Conservation (phyloP, 106 monocot genomes). For the Amphibolis antarctica region DNA sequence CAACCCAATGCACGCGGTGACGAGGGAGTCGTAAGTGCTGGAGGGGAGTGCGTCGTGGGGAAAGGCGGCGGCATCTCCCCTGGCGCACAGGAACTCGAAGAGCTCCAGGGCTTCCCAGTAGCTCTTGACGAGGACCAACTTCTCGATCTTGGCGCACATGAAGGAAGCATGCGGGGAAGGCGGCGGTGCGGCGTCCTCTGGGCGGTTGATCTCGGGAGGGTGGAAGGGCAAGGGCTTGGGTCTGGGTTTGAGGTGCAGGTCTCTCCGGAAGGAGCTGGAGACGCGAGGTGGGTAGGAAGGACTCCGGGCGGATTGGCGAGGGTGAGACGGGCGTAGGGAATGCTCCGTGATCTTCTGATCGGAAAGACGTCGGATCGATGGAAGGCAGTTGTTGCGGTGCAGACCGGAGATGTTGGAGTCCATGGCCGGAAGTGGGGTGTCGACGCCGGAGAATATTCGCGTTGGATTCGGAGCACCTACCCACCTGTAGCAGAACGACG, state of each 20-base stretch:
- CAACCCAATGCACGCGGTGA: conserved; percentile 44
- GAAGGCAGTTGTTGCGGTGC: neutral
- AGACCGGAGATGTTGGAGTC: neutral
- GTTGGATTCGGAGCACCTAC: neutral
- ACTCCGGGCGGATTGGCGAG: neutral
- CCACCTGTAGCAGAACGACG: neutral
- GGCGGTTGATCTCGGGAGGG: neutral
- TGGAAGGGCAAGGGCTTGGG: neutral
- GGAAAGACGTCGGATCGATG: neutral
- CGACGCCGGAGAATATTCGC: neutral
- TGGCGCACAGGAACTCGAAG: conserved; percentile 46
- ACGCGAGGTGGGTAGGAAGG: neutral
- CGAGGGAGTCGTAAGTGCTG: conserved; percentile 50
- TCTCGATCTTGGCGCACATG: conserved; percentile 42
- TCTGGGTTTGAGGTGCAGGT: conserved; percentile 7
- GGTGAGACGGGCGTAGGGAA: neutral
- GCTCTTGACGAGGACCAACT: conserved; percentile 42
- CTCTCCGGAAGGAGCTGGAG: neutral
- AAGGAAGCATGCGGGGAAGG: neutral
- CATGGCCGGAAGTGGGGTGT: neutral
- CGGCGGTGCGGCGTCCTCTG: neutral
- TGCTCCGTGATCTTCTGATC: neutral
- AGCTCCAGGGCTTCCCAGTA: conserved; percentile 64
- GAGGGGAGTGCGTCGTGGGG: conserved; percentile 1
- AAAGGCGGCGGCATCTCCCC: neutral